Base-by-base conservation (phyloP, 2,329 filamentous ascomycete species). In the Calonectria pteridis region DNA sequence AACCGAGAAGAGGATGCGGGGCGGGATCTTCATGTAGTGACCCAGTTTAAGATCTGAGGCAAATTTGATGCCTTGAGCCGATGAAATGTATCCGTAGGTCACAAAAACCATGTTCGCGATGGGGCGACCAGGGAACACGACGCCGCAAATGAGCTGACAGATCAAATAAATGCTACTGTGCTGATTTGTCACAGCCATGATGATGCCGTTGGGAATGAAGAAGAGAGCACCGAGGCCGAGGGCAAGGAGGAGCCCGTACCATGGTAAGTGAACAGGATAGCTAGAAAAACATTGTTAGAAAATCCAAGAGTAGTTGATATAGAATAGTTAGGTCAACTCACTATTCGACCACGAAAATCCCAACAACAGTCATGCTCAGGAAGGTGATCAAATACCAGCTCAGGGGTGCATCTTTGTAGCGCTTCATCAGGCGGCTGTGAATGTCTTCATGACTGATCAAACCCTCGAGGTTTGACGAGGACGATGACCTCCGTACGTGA, bases 41-140 rank as follows among this genome's bases (percentile, higher is more conserved):
- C 94, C 95, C 0, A 98, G 90, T 84, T 98, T 98, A 65, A 98
- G 89, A 82, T 98, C 95, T 2, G 94, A 93, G 1, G 94, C 93
- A 82, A 97, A 98, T 82, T 97, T 97, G 83, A 97, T 93, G 33
- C 95, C 95, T 85, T 98, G 95, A 0, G 94, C 94, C 0, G 94
- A 96, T 6, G 94, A 95, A 81, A 97, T 97, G 84, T 97, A 97
- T 75, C 94, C 95, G 82, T 97, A 98, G 0, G 94, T 97, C 62
- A 96, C 94, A 80, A 97, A 98, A 43, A 97, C 94, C 95, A 97
- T 97, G 84, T 97, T 97, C 65, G 95, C 95, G 14, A 97, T 94
- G 1, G 95, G 95, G 1, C 94, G 93, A 33, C 95, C 95, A 0
- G 95, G 95, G 82, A 97, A 97, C 20, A 95, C 88, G 65, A 91